Evolutionary conservation across 805 yeast genomes (phyloP).

Genomic region (Yarrowia porcina): DNA sequence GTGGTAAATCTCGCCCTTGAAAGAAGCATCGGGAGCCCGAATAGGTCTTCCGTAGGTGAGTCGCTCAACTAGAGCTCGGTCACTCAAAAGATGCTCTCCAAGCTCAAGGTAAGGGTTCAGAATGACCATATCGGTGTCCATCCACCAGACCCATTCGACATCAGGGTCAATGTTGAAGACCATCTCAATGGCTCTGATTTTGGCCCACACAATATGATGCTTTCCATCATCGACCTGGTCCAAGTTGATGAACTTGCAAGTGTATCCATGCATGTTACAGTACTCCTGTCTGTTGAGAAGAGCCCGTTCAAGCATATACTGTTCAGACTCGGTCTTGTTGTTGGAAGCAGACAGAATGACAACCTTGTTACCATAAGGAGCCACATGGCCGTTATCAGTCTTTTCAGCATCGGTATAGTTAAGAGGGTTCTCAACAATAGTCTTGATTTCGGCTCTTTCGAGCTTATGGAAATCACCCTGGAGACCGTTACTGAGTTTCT

Average conservation of each 20-base stretch:
- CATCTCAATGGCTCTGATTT: constrained; percentile 38
- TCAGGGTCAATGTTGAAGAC: constrained; percentile 36
- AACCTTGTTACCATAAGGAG: constrained; percentile 27
- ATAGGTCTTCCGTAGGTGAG: constrained; percentile 33
- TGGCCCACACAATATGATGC: constrained; percentile 37
- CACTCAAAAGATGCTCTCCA: constrained; percentile 36
- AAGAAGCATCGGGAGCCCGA: constrained; percentile 26
- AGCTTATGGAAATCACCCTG: constrained; percentile 5
- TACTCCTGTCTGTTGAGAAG: constrained; percentile 37
- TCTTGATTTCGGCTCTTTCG: not conserved
- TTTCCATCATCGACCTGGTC: constrained; percentile 30
- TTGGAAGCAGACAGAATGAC: constrained; percentile 34
- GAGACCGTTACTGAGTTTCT: not conserved
- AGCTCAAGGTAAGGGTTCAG: constrained; percentile 37
- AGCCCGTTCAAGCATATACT: constrained; percentile 27
- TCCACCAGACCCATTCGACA: constrained; percentile 43
- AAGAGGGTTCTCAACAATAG: constrained; percentile 18
- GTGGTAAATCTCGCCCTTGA: constrained; percentile 15
- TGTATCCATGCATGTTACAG: constrained; percentile 37
- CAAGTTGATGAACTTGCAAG: constrained; percentile 35
- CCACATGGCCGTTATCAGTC: constrained; percentile 4
- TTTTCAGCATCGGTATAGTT: not conserved
- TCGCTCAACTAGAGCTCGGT: constrained; percentile 32
- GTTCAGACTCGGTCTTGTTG: constrained; percentile 30
- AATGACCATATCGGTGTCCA: constrained; percentile 40